A percentile compares a stretch with the other conserved stretches of the same genome.
phyloP scores from a whole-genome alignment of 352 stramenopile species.

The Phytopythium boreale region DNA sequence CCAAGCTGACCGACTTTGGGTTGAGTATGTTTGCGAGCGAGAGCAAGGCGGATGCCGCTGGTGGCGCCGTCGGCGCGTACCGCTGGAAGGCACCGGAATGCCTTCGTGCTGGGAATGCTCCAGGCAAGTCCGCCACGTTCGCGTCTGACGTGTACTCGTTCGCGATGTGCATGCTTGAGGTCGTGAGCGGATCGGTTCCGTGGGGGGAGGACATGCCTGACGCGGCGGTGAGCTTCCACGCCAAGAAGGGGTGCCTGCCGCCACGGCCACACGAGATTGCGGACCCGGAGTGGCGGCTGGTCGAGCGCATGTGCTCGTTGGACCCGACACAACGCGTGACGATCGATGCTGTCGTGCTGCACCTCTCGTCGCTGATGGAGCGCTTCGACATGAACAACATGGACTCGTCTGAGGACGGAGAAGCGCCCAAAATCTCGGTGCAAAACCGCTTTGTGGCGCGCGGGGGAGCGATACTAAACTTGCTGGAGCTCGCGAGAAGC shows the following conservation, averaged over 20 bases:
- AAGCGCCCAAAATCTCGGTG: neutral
- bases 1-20: constrained; percentile 31
- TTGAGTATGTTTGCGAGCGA: constrained; percentile 8
- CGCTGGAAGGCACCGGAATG: constrained; percentile 28
- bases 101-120: constrained; percentile 1
- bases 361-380: neutral
- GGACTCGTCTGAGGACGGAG: neutral
- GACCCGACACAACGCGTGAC: neutral
- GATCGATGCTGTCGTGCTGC: neutral
- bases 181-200: neutral
- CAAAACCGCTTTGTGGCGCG: neutral
- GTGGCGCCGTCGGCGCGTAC: constrained; percentile 16
- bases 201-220: neutral
- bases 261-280: neutral
- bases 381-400: neutral
- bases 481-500: neutral
- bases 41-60: neutral
- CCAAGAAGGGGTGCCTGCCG: neutral
- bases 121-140: neutral
- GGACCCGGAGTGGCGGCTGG: neutral
- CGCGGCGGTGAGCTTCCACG: neutral
- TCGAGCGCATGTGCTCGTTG: neutral
- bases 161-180: constrained; percentile 4
- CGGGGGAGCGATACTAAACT: neutral
- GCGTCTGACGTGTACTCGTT: constrained; percentile 7